Base-by-base conservation (phyloP, 176 grass and related monocot genomes). In the Bromus sterilis region DNA sequence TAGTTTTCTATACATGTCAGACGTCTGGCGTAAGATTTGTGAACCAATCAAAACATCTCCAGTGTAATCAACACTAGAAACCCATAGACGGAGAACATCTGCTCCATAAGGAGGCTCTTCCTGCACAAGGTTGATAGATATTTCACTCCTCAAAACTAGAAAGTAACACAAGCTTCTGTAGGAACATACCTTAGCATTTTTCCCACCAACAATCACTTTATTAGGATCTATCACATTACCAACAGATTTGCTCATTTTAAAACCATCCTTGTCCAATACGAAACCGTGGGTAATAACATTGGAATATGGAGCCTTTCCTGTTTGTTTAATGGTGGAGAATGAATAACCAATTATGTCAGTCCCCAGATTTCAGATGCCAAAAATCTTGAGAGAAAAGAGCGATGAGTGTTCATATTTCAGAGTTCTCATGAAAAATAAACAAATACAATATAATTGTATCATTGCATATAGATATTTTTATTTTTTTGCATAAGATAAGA, bases 161-260 rank as follows among this genome's bases (percentile, higher is more conserved):
- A 82, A 88, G 66, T 49, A 14, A 11, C 34, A 82, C 46, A 89
- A 62, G 46, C 25, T 42, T 13, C 8, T 78, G 21, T 42, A 70
- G 36, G 39, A 58, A 90, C 61, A 85, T 86, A 95, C 95, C 89
- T 51, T 89, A 8, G 85, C 59, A 83, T 98, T 93, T 90, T 93
- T 98, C 13, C 95, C 95, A 56, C 95, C 95, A 86, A 63, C 86
- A 83, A 98, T 98, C 32, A 98, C 78, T 83, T 74, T 90, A 83
- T 89, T 83, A 23, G 95, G 92, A 75, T 98, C 90, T 36, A 95
- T 84, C 39, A 95, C 88, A 62, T 98, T 98, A 81, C 95, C 95
- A 73, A 90, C 82, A 76, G 95, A 98, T 93, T 98, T 98, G 76
- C 95, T 98, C 95, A 98, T 98, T 90, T 98, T 98, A 31, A 94